A percentile compares a stretch with the other conserved stretches of the same genome.
These are phyloP conservation scores for Dioscorea alata DNA, from an alignment of 106 monocot species.

Conservation along the genomic window DNA sequence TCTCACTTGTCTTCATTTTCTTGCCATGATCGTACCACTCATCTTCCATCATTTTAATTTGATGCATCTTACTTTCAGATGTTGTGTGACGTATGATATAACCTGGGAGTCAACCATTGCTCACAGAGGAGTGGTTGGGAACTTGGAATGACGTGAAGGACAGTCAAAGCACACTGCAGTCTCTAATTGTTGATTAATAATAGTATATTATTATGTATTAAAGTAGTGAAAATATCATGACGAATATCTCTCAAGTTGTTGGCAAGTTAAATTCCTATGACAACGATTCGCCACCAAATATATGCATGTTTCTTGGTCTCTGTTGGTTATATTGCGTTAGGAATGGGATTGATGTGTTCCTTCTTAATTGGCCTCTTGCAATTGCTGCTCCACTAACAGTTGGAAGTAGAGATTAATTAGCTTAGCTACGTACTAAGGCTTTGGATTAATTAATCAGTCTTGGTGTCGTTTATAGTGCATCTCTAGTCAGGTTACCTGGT, in stretches of 20 bases:
- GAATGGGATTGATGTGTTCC: neutral
- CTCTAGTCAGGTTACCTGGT: too few species aligned
- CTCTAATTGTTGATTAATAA: neutral
- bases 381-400: too few species aligned
- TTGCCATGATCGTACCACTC: neutral
- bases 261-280: neutral
- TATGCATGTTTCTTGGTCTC: neutral
- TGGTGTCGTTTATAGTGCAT: too few species aligned
- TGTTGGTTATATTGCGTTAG: neutral
- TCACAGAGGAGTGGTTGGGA: neutral
- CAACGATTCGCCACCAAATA: neutral
- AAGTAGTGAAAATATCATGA: neutral
- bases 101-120: neutral
- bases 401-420: too few species aligned
- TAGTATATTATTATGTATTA: neutral
- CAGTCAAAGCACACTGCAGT: neutral
- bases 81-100: neutral
- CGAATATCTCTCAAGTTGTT: neutral
- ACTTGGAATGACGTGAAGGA: slow-evolving; percentile 1
- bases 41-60: too few species aligned
- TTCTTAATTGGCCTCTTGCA: too few species aligned
- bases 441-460: too few species aligned
- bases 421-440: too few species aligned
- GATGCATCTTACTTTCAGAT: too few species aligned
- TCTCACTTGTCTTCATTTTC: neutral